Evolutionary conservation across 2,329 filamentous ascomycete genomes (phyloP).

Genomic region (Hirsutella minnesotensis): DNA sequence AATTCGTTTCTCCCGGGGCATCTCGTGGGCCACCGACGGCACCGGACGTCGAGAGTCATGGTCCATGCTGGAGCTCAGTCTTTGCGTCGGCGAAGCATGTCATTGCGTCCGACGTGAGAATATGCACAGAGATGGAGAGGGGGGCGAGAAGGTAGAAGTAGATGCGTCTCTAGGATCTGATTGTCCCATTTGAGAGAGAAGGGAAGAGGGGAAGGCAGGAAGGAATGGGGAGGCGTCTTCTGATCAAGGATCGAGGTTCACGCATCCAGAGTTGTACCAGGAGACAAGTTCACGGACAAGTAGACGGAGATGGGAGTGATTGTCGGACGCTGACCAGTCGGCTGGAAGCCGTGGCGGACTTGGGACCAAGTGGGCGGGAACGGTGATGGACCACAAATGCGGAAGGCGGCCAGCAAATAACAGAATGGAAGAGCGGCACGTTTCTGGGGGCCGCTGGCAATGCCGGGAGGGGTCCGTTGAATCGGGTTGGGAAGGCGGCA

Average conservation of each 20-base stretch:
- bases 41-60: not conserved
- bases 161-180: too few species aligned
- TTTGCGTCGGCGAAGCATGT: not conserved
- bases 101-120: not conserved
- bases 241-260: not conserved
- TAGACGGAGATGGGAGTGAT: not conserved
- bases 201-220: not conserved
- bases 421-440: too few species aligned
- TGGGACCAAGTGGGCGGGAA: not conserved
- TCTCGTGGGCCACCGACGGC: not conserved
- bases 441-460: too few species aligned
- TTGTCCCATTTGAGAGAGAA: too few species aligned
- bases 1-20: not conserved
- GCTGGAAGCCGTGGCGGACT: not conserved
- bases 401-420: too few species aligned
- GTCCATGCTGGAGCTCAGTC: not conserved
- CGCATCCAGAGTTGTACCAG: not conserved
- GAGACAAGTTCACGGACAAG: not conserved
- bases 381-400: too few species aligned
- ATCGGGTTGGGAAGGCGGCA: not conserved
- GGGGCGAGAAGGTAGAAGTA: too few species aligned
- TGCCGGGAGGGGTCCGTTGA: too few species aligned
- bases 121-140: too few species aligned
- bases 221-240: not conserved
- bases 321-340: not conserved